Evolutionary conservation across 2,329 filamentous ascomycete species (phyloP), one percentile per base, ranked within the genome.

Genomic region (Hypoxylon sp.): DNA sequence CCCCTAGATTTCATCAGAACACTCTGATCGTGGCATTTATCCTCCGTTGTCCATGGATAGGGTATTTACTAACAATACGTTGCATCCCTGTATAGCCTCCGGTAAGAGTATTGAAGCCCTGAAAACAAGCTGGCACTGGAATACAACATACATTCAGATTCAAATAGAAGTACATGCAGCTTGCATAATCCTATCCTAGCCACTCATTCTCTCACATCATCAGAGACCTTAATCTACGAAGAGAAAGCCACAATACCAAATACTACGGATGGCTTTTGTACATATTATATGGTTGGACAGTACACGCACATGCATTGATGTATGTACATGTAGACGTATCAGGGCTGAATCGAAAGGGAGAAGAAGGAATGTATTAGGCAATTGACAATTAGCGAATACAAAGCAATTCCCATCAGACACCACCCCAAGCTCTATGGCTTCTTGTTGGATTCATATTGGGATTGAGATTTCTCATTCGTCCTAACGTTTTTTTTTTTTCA

Each of bases 141-240:
- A 63, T 63, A 59, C 56, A 57, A 51, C 53, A 46, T 47, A 45
- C 21, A 51, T 54, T 56, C 42, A 57, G 54, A 51, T 54, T 56
- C 42, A 57, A 52, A 55, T 45, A 60, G 57, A 51, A 60, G 57
- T 60, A 51, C 51, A 58, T 58, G 55, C 57, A 60, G 55, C 43
- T 47, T 59, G 57, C 59, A 60, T 57, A 29, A 54, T 51, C 51
- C 29, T 38, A 54, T 51, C 43, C 15, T 34, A 48, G 32, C 56
- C 52, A 59, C 45, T 48, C 49, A n/a, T 26, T 36, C 49, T 41
- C 29, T 27, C 27, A 46, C 27, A 44, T 19, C 48, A 26, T 53
- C 42, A 45, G 52, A 51, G 12, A 45, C 16, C 35, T 38, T 34
- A 51, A 56, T 59, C 36, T 42, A 47, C 36, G n/a, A 32, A 36